Evolutionary conservation across 495 filamentous ascomycete species (phyloP).

Genomic region (Aspergillus asperescens): DNA sequence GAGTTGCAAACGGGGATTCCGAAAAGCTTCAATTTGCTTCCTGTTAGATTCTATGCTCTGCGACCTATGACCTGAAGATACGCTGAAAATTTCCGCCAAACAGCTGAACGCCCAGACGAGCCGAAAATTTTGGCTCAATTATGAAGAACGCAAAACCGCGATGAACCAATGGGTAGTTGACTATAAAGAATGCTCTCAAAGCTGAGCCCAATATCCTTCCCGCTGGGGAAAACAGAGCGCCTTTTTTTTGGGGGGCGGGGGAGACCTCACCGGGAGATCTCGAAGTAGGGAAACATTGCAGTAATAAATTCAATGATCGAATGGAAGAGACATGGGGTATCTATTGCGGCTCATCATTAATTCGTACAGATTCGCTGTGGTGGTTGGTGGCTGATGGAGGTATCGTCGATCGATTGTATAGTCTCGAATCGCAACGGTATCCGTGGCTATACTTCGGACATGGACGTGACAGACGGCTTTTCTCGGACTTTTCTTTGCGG

Average conservation of each 20-base stretch:
- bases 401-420: neutral
- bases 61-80: constrained; percentile 22
- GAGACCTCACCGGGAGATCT: neutral
- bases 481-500: constrained; percentile 28
- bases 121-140: neutral
- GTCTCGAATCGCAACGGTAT: neutral
- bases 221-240: neutral
- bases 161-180: no score
- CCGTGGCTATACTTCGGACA: constrained; percentile 6
- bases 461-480: constrained; percentile 27
- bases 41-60: constrained; percentile 69
- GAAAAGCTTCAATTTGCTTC: constrained; percentile 54
- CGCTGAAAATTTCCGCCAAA: neutral
- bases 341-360: constrained; percentile 8
- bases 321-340: constrained; percentile 2
- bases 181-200: neutral
- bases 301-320: neutral
- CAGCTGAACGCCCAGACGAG: neutral
- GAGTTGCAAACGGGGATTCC: constrained; percentile 77
- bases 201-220: neutral
- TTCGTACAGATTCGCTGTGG: neutral
- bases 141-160: neutral
- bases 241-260: neutral
- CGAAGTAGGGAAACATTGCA: neutral
- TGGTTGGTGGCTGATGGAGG: neutral